phyloP scores from a whole-genome alignment of 306 rosid species.

The Gillenia trifoliata region DNA sequence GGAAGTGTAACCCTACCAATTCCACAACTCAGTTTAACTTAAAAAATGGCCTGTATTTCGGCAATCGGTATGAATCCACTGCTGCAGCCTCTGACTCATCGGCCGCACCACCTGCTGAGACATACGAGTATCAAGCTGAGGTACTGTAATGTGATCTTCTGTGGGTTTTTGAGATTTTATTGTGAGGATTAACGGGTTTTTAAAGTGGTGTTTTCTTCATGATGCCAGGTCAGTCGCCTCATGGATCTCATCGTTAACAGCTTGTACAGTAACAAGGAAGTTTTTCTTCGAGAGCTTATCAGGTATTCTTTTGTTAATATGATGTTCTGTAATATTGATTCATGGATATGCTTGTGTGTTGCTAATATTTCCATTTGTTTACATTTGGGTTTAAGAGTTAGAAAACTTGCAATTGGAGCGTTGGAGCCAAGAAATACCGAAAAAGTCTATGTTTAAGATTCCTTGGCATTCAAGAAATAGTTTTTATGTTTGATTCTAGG shows the following conservation, averaged over 20 bases:
- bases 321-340: not conserved
- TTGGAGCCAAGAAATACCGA: not conserved
- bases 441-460: too few relatives aligned
- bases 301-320: constrained; percentile 40
- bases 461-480: not conserved
- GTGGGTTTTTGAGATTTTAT: not conserved
- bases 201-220: constrained; percentile 1
- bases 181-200: not conserved
- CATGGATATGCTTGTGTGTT: not conserved
- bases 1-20: constrained; percentile 25
- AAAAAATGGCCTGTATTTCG: constrained; percentile 30
- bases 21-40: constrained; percentile 22
- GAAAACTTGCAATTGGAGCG: not conserved
- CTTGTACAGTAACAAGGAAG: constrained; percentile 95
- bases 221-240: constrained; percentile 83
- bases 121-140: constrained; percentile 92
- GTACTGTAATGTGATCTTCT: constrained; percentile 28
- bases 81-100: constrained; percentile 74
- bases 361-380: not conserved
- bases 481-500: not conserved
- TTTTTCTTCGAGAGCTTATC: constrained; percentile 91
- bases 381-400: not conserved
- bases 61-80: constrained; percentile 70
- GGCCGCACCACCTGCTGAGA: constrained; percentile 50
- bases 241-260: constrained; percentile 99